These are phyloP conservation scores for Hymenoscyphus albidus DNA, from an alignment of 2,329 filamentous ascomycete genomes.

Conservation along the genomic window DNA sequence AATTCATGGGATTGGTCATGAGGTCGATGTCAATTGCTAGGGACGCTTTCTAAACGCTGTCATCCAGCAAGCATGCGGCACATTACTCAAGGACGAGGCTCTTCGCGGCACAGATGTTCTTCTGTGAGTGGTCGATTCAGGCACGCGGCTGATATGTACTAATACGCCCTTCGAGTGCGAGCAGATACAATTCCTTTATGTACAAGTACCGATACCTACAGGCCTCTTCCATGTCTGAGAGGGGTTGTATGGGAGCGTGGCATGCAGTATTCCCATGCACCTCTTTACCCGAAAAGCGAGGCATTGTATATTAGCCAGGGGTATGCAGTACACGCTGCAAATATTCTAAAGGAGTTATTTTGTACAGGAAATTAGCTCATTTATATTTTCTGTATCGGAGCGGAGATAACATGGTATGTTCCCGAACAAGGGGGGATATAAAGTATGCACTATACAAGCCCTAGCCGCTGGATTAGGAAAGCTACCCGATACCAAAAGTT, in stretches of 20 bases:
- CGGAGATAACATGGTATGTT: background rate
- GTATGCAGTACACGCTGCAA: background rate
- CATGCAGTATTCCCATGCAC: background rate
- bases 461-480: background rate
- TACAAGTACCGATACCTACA: background rate
- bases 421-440: background rate
- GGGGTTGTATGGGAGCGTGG: background rate
- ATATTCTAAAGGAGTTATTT: background rate
- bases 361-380: background rate
- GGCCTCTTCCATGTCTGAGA: background rate
- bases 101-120: background rate
- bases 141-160: background rate
- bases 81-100: background rate
- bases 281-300: background rate
- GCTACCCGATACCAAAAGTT: background rate
- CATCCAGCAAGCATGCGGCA: background rate
- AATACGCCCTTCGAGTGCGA: background rate
- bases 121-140: background rate
- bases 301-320: background rate
- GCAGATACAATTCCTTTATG: background rate
- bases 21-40: background rate
- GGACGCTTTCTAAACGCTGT: background rate
- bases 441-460: background rate
- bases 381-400: background rate
- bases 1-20: background rate